Conservation (phyloP, 2,329 filamentous ascomycete species). For the Penicillium sp. region DNA sequence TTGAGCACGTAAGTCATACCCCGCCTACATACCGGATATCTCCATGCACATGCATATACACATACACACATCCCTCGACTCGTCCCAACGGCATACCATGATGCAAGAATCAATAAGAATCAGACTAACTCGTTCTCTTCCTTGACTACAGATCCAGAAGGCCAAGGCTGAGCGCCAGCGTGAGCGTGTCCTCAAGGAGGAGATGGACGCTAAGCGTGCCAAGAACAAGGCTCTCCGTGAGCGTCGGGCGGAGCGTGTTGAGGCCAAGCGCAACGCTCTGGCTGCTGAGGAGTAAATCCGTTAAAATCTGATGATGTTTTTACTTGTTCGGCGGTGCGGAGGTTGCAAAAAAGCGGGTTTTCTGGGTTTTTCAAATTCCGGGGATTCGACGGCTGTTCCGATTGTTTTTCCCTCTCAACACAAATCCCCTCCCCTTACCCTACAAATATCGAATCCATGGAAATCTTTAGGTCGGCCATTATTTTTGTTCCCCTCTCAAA, state of each 20-base stretch:
- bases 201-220: slow-evolving; percentile 99
- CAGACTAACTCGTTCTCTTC: slow-evolving; percentile 32
- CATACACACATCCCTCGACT: neutral
- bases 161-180: slow-evolving; percentile 99
- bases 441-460: slow-evolving; percentile 10
- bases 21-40: slow-evolving; percentile 2
- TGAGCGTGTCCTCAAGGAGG: slow-evolving; percentile 94
- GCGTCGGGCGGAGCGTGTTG: slow-evolving; percentile 91
- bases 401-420: slow-evolving; percentile 4
- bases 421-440: slow-evolving; percentile 16
- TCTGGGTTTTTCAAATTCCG: slow-evolving; percentile 30
- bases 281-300: slow-evolving; percentile 58
- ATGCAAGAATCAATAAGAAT: neutral
- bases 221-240: slow-evolving; percentile 99
- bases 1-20: slow-evolving; percentile 87
- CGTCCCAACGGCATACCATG: neutral
- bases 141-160: slow-evolving; percentile 82
- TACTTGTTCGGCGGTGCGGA: slow-evolving; percentile 40
- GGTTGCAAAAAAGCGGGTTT: slow-evolving; percentile 37
- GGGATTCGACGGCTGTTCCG: slow-evolving; percentile 28
- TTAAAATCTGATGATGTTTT: slow-evolving; percentile 34
- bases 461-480: slow-evolving; percentile 33
- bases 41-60: neutral
- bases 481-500: slow-evolving; percentile 24
- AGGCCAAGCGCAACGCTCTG: slow-evolving; percentile 87